phyloP scores from a whole-genome alignment of 2,329 filamentous ascomycete genomes.

The Xylariaceae sp. region DNA sequence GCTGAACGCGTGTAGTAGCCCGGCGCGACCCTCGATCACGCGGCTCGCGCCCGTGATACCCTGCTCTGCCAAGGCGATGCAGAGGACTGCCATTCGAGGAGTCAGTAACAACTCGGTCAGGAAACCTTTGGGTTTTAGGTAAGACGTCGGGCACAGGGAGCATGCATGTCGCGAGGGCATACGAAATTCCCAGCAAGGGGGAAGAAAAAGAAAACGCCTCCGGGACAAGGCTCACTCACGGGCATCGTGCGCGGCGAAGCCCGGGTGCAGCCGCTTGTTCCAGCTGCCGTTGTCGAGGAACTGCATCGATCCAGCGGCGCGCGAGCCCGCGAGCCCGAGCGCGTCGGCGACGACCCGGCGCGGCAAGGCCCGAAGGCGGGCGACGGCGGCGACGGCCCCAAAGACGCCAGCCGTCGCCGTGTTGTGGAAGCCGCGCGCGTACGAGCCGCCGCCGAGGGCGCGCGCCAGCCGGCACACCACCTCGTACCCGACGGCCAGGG shows the following conservation, averaged over 20 bases:
- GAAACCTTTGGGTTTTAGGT: too few species aligned
- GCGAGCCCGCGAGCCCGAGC: constrained; percentile 19
- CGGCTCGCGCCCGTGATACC: constrained; percentile 17
- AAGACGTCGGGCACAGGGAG: too few species aligned
- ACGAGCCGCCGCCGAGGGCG: constrained; percentile 16
- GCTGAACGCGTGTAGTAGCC: constrained; percentile 17
- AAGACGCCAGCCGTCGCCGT: constrained; percentile 20
- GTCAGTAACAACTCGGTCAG: too few species aligned
- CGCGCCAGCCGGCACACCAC: constrained; percentile 19
- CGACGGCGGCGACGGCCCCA: constrained; percentile 19
- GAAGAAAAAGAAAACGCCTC: too few species aligned
- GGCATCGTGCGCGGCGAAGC: constrained; percentile 21
- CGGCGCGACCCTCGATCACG: constrained; percentile 17
- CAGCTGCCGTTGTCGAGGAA: constrained; percentile 22
- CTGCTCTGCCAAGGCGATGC: constrained; percentile 16
- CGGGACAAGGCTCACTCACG: too few species aligned
- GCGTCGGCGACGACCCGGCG: constrained; percentile 12
- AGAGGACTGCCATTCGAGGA: too few species aligned
- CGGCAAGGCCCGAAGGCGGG: constrained; percentile 15
- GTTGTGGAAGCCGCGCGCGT: constrained; percentile 20
- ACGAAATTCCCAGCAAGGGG: too few species aligned
- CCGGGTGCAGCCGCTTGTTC: constrained; percentile 23
- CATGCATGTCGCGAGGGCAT: too few species aligned
- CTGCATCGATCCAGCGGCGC: constrained; percentile 22
- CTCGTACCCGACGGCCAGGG: constrained; percentile 22